Evolutionary conservation across 2,329 filamentous ascomycete genomes (phyloP).

Genomic region (Teratosphaeriaceae sp.): DNA sequence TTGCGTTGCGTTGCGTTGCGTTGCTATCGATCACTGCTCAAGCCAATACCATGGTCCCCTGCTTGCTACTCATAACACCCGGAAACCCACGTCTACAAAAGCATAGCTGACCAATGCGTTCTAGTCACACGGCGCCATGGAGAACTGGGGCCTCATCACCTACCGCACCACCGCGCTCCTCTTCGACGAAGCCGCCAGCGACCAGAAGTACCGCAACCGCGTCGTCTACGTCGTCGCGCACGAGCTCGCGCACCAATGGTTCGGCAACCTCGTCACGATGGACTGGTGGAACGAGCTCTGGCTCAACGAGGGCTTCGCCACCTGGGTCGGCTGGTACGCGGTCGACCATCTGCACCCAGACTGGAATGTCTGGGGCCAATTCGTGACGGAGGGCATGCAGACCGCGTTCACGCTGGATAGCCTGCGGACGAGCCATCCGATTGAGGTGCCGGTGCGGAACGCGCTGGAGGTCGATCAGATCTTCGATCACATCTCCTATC

Average conservation of each 20-base stretch:
- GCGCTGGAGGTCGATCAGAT: constrained; percentile 96
- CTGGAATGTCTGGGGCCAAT: constrained; percentile 97
- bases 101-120: constrained; percentile 34
- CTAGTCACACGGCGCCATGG: constrained; percentile 67
- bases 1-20: no score
- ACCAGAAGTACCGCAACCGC: constrained; percentile 83
- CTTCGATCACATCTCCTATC: constrained; percentile 93
- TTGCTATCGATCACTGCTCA: no score
- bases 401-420: constrained; percentile 84
- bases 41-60: neutral
- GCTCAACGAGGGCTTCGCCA: constrained; percentile 95
- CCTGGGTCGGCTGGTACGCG: constrained; percentile 95
- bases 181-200: constrained; percentile 90
- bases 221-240: constrained; percentile 98
- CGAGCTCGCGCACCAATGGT: constrained; percentile 95
- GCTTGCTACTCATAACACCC: neutral
- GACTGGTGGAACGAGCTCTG: constrained; percentile 75
- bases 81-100: neutral
- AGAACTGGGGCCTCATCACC: constrained; percentile 71
- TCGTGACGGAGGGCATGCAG: constrained; percentile 92
- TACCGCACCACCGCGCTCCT: constrained; percentile 87
- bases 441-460: constrained; percentile 90
- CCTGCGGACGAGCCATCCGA: constrained; percentile 86
- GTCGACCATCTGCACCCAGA: constrained; percentile 89
- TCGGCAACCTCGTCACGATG: constrained; percentile 92